Conservation (phyloP, 768 basidiomycete species). For the Tylopilus sp. region DNA sequence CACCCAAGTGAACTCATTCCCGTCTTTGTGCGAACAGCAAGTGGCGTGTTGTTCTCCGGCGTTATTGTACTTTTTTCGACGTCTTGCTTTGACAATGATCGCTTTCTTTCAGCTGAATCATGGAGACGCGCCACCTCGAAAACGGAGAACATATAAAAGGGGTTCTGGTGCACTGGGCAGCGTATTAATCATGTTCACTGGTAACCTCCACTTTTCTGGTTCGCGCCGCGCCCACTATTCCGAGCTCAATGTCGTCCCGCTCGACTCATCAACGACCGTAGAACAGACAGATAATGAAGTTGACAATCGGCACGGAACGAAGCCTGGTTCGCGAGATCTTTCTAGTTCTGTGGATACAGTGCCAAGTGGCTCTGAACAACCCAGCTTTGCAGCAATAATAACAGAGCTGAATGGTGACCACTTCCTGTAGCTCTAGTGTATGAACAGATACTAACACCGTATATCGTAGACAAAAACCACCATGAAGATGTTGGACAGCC, state of each 20-base stretch:
- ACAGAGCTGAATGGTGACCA: constrained; percentile 6
- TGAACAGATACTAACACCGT: background rate
- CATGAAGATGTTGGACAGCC: background rate
- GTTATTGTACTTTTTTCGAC: constrained; percentile 6
- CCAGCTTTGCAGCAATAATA: background rate
- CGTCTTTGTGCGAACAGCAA: background rate
- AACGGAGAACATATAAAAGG: constrained; percentile 6
- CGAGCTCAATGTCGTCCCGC: background rate
- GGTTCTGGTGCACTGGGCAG: background rate
- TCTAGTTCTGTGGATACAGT: constrained; percentile 1
- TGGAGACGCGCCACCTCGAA: constrained; percentile 7
- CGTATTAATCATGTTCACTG: constrained; percentile 3
- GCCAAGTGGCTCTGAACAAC: background rate
- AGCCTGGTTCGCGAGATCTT: background rate
- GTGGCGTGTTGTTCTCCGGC: constrained; percentile 9
- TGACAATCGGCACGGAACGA: background rate
- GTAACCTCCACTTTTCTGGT: background rate
- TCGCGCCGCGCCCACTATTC: background rate
- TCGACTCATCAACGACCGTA: background rate
- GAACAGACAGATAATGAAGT: background rate
- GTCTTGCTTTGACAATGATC: constrained; percentile 7
- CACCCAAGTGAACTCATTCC: constrained; percentile 5
- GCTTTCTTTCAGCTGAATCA: background rate
- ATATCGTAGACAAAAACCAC: constrained; percentile 2
- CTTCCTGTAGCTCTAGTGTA: background rate